Evolutionary conservation across 2,329 filamentous ascomycete genomes (phyloP), one percentile per base, ranked within the genome.

Genomic region (Neofusicoccum sp.): DNA sequence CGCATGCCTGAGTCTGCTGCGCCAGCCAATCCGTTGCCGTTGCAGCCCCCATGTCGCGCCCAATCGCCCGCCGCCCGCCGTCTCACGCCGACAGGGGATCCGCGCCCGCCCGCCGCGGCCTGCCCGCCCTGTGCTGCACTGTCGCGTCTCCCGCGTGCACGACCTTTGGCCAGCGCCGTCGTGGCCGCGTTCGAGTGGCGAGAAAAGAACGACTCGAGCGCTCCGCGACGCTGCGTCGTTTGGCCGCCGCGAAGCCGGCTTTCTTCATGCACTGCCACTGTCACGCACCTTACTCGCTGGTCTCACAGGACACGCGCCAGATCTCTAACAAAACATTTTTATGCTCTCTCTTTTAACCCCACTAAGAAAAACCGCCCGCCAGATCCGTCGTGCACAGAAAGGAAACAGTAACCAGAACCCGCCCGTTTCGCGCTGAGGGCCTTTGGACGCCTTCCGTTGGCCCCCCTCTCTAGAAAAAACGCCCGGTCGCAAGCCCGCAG

Each of bases 371-470:
- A 12, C 34, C 44, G 28, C 28, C 57, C 41, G 16, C 56, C 57
- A 30, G 34, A 49, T 38, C 57, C 57, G 44, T 49, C 57, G 33
- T 49, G 44, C 57, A 36, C 45, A 59, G 11, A 41, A 60, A 53
- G 20, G 44, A 53, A 49, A 49, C 8, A 49, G 6, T 14, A 59
- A 58, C 36, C 51, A 58, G 54, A 49, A 59, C 41, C 53, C 57
- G 45, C 58, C 47, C 47, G 24, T 49, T 34, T 59, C 44, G 36
- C 43, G 16, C 58, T 44, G 40, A 43, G 47, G 47, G 58, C 36
- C 41, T 47, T 60, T 41, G 38, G 58, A 60, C 58, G 58, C 58
- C 58, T 36, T 38, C 58, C 58, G n/a, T 60, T 60, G 58, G 58
- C 58, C 58, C 58, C 58, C 28, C 45, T 45, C 47, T 60, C 58